phyloP scores from a whole-genome alignment of 176 grass and related monocot genomes.

The Poa annua region DNA sequence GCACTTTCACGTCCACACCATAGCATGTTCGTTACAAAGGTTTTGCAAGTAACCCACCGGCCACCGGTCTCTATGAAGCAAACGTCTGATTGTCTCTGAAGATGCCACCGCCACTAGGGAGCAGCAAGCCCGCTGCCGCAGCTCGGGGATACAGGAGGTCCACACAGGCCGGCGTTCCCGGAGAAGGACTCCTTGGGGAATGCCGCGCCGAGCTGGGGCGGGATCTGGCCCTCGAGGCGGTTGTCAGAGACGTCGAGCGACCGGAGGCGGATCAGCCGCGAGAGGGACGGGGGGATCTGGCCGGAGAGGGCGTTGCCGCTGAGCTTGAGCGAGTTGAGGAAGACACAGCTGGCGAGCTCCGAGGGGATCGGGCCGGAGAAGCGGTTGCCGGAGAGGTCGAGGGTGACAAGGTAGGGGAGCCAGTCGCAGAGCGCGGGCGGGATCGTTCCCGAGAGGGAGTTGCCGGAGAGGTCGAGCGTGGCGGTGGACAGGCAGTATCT shows the following conservation, averaged over 20 bases:
- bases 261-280: slow-evolving; percentile 67
- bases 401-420: slow-evolving; percentile 66
- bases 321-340: slow-evolving; percentile 76
- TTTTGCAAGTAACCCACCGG: no score
- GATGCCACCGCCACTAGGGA: no score
- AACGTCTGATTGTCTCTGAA: no score
- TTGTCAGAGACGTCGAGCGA: slow-evolving; percentile 78
- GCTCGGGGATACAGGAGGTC: slow-evolving; percentile 53
- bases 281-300: slow-evolving; percentile 69
- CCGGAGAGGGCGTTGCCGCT: slow-evolving; percentile 61
- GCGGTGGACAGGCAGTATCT: slow-evolving; percentile 67
- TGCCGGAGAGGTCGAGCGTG: slow-evolving; percentile 71
- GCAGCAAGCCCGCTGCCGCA: slow-evolving; percentile 25
- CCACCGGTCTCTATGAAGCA: no score
- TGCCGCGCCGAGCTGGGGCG: slow-evolving; percentile 45
- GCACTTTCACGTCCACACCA: no score
- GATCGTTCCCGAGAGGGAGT: slow-evolving; percentile 52
- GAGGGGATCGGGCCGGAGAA: slow-evolving; percentile 63
- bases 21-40: no score
- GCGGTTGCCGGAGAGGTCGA: slow-evolving; percentile 77
- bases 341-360: slow-evolving; percentile 75
- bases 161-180: slow-evolving; percentile 69
- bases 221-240: slow-evolving; percentile 66
- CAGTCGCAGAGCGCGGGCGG: slow-evolving; percentile 74
- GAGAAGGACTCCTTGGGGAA: slow-evolving; percentile 56